phyloP scores from a whole-genome alignment of 2,329 filamentous ascomycete genomes.

The Camptophora hylomeconis region DNA sequence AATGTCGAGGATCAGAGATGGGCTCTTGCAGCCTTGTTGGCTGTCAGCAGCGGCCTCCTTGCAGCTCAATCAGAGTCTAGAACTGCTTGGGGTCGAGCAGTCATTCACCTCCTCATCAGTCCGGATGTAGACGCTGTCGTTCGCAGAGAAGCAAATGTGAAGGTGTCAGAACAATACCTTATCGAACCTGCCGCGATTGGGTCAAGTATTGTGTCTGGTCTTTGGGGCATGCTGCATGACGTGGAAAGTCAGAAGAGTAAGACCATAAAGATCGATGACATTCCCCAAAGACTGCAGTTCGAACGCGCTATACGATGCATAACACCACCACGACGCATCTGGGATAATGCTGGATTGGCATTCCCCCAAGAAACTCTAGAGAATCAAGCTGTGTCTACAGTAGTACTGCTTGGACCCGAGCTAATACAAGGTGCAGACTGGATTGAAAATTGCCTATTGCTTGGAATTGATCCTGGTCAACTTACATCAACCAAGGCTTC shows the following conservation, averaged over 20 bases:
- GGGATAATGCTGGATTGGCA: constrained; percentile 19
- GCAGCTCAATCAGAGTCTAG: constrained; percentile 40
- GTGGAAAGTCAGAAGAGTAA: background rate
- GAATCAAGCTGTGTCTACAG: constrained; percentile 58
- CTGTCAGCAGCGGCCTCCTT: constrained; percentile 43
- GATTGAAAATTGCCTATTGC: constrained; percentile 76
- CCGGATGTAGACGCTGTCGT: constrained; percentile 46
- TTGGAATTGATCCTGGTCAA: constrained; percentile 68
- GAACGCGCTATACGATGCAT: constrained; percentile 43
- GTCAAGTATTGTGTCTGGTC: constrained; percentile 51
- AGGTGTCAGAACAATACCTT: constrained; percentile 49
- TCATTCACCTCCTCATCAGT: constrained; percentile 66
- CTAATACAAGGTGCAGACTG: constrained; percentile 68
- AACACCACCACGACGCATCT: constrained; percentile 20
- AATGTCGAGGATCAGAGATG: constrained; percentile 65
- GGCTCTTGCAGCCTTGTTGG: constrained; percentile 57
- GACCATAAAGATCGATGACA: constrained; percentile 25
- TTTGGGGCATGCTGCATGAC: constrained; percentile 65
- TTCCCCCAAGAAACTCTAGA: constrained; percentile 43
- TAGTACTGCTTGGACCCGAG: constrained; percentile 66
- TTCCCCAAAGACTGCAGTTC: constrained; percentile 52
- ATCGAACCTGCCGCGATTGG: constrained; percentile 46
- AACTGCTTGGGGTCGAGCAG: constrained; percentile 67
- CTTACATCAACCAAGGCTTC: constrained; percentile 54
- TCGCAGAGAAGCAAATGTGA: constrained; percentile 48